Base-by-base conservation (phyloP, 192 early-diverging fungal genomes). In the Coemansia pectinata region DNA sequence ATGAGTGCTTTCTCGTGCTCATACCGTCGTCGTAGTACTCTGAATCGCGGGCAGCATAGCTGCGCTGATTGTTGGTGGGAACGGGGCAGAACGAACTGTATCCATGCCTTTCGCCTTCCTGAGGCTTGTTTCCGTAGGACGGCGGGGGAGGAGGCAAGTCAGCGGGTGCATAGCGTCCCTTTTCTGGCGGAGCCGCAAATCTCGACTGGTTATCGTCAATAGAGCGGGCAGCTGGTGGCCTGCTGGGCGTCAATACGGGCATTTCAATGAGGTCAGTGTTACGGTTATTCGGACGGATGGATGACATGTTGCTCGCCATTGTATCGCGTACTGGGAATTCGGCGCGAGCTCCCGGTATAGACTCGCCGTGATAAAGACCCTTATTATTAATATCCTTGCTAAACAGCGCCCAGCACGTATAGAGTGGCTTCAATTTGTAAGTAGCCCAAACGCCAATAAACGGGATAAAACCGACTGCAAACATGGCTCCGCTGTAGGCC, bases 21-120 rank as follows among this genome's bases (percentile, higher is more conserved):
- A 47, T 47, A 9, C 59, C 59, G 11, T 61, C 59, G 59, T 39
- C 45, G 17, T 68, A 66, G 33, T 69, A 65, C 15, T 81, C 67
- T 10, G 65, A 73, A 4, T 67, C 71, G 3, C 45, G 59, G 52
- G 34, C 34, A 8, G 36, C 23, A 1, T 33, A 29, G 31, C 52
- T 23, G 5, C 60, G 48, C 14, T 39, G 17, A 15, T 45, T 50
- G 14, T 57, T 36, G 45, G 57, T 42, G 9, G 71, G 70, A 4
- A 81, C 57, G 2, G 79, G 79, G n/a, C 64, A 68, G 62, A 81
- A 81, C 45, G 79, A 81, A 68, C 74, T 76, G 45, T 71, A 73
- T 11, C 73, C 73, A 15, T 63, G 62, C 11, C 52, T 69, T 11
- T 69, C 69, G 10, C 41, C 52, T 0, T 42, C 69, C 52, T 42